Evolutionary conservation across 2,329 filamentous ascomycete genomes (phyloP).

Genomic region (Aspergillus felis): DNA sequence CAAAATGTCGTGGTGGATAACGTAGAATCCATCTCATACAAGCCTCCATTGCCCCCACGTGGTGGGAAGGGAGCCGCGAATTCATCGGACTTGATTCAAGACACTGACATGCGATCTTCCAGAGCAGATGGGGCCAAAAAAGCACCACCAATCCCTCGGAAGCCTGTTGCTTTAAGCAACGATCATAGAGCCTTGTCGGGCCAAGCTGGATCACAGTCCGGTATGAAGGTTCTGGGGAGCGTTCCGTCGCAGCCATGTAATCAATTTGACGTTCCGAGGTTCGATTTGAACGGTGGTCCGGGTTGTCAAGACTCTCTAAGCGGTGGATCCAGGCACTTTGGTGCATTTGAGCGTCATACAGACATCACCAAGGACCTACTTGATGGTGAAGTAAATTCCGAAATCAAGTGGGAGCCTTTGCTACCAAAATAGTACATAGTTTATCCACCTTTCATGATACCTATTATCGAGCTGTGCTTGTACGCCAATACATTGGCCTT

Average conservation of each 20-base stretch:
- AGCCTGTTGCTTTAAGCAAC: slow-evolving; percentile 47
- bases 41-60: slow-evolving; percentile 24
- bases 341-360: too few relatives aligned
- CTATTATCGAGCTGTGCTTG: background rate
- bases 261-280: background rate
- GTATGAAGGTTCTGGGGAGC: background rate
- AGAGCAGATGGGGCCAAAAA: slow-evolving; percentile 21
- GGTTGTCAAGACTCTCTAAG: background rate
- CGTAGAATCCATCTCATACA: slow-evolving; percentile 7
- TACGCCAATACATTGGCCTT: background rate
- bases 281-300: background rate
- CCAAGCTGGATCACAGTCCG: background rate
- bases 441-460: background rate
- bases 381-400: slow-evolving; percentile 17
- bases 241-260: background rate
- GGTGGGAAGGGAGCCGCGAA: slow-evolving; percentile 5
- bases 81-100: background rate
- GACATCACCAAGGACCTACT: slow-evolving; percentile 19
- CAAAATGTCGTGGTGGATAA: slow-evolving; percentile 7
- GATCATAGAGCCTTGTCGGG: background rate
- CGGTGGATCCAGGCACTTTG: background rate
- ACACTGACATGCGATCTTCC: background rate
- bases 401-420: slow-evolving; percentile 31
- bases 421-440: slow-evolving; percentile 16
- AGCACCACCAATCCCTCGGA: slow-evolving; percentile 59